Evolutionary conservation across 2,329 filamentous ascomycete species (phyloP), one percentile per base, ranked within the genome.

Genomic region (Colletotrichum sp.): DNA sequence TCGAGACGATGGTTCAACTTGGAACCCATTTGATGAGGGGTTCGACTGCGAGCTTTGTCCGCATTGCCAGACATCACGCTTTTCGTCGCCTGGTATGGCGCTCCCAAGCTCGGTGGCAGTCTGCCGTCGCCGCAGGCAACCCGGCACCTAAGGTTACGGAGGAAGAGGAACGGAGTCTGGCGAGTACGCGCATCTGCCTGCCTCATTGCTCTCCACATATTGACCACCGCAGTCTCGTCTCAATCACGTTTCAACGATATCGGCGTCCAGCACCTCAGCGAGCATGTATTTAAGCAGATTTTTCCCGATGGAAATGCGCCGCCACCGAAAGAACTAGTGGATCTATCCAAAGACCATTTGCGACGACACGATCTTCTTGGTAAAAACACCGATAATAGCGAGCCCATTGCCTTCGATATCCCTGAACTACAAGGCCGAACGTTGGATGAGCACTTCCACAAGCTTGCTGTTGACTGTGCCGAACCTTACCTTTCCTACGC

Each of bases 361-460:
- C 89, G 87, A 9, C 93, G 95, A 52, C 97, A 99, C 88, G 95
- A 98, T 30, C 88, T 99, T 18, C 89, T 96, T 16, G 97, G 95
- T 49, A 99, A 98, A 88, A 98, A 96, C 78, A 95, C 94, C 80
- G 96, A 98, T 84, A 92, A 91, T 66, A 87, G 88, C 32, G 86
- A 89, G 0, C 95, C 97, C 1, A 93, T 99, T 81, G 94, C 92
- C 13, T 98, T 99, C 83, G 93, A 98, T 80, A 87, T 99, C 5
- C 97, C 97, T 0, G 85, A 88, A 2, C 89, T 99, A 2, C 93
- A 96, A 76, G 97, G 97, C 16, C 83, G 90, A 34, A 95, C 94
- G 0, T 88, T 99, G 13, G 97, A 99, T 83, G 96, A 99, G 83
- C 98, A 99, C 85, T 99, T 99, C 82, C 89, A 95, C 86, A 96